Evolutionary conservation across 2,329 filamentous ascomycete species (phyloP), one percentile per base, ranked within the genome.

Genomic region (Fusarium tanahbumbuense): DNA sequence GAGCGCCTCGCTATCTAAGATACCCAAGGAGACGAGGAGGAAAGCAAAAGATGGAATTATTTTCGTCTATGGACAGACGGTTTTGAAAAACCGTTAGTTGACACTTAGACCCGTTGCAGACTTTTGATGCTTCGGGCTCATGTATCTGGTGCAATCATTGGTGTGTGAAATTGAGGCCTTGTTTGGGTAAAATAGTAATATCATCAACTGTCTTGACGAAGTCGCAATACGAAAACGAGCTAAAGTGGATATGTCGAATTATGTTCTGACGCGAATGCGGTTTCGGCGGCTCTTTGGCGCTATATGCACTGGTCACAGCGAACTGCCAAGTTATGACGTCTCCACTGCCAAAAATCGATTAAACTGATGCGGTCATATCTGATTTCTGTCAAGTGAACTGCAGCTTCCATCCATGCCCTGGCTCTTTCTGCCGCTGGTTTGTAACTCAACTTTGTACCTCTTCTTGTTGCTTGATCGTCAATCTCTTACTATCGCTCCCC

Each of bases 1-100:
- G 95, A 98, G 88, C 89, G 94, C 76, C 88, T 98, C 74, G 94
- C 95, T 86, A 97, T 98, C 84, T 98, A 91, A 88, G 74, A 66
- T 71, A 73, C 72, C 67, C 62, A 55, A 55, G 27, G 27, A 53
- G 23, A 58, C 40, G 42, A 59, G n/a, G 60, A 70, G 64, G 64
- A 61, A 72, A 68, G 60, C 30, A 58, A 68, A 63, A 64, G 48
- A 62, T 63, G 61, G 56, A 59, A 64, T 30, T 10, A 37, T 34
- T 45, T 72, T 72, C 57, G 66, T 56, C 25, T 28, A 44, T 67
- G 55, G 40, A 28, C 42, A 54, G 62, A 23, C 30, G 45, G 68
- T 41, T 34, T 22, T 25, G 23, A 41, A 54, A 23, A 44, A 27
- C 47, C 54, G 37, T 27, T 65, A 42, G 40, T 57, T 59, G 48